Base-by-base conservation (phyloP, 768 basidiomycete species). In the Lentinula detonsa region DNA sequence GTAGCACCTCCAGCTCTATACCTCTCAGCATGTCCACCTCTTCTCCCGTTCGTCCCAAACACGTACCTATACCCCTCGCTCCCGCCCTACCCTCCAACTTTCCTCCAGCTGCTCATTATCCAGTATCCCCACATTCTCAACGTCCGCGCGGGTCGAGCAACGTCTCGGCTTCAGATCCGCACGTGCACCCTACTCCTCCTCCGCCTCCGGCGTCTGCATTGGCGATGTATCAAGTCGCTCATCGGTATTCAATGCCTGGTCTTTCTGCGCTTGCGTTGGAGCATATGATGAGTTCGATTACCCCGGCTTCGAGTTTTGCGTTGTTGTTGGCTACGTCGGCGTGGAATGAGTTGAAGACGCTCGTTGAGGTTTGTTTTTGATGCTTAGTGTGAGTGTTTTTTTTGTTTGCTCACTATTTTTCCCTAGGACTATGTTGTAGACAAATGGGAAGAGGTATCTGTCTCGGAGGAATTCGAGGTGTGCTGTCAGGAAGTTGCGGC, bases 201-300 rank as follows among this genome's bases (percentile, higher is more conserved):
- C 87, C 87, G 6, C 71, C 76, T 4, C 84, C 89, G 15, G 88
- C 88, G 11, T 88, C 87, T 23, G 88, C 90, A 1, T 71, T 93
- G 52, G 84, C 85, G 0, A 81, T 91, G 65, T 93, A 90, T 72
- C 87, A 88, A 64, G 78, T 90, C 10, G 87, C 89, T 3, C 88
- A 93, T 73, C 80, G 88, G 56, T 93, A 91, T 71, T 75, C 75
- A 2, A 84, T 93, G 76, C 82, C 84, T 3, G 81, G 77, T 7
- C 78, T 93, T 23, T 83, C 83, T n/a, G 67, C 76, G 21, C 78
- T 91, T 23, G 88, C 90, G 6, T 70, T 88, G 60, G 87, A 88
- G 56, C 88, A 91, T 70, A 85, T 91, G 67, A 80, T 91, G 78
- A 75, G 78, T 5, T 87, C 84, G 6, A 78, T 93, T 40, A 85